phyloP scores from a whole-genome alignment of 805 yeast species.

The Kuraishia ogatae region DNA sequence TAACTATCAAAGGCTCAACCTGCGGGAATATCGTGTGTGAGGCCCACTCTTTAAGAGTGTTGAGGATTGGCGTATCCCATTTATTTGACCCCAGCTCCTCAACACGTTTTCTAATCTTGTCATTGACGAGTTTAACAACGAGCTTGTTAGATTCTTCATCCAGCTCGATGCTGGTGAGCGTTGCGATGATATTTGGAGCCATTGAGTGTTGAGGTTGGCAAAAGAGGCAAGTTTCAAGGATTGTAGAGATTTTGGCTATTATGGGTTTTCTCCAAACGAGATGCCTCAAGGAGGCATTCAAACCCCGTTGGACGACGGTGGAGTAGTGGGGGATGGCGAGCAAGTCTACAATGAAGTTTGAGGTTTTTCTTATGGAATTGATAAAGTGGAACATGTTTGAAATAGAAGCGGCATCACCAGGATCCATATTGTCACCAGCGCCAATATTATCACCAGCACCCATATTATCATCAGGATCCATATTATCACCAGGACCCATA shows the following conservation, averaged over 20 bases:
- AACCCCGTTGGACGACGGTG: background rate
- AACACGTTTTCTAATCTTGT: slow-evolving; percentile 25
- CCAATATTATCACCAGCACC: no score
- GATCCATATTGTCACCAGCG: no score
- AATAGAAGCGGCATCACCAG: no score
- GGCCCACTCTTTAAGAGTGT: slow-evolving; percentile 27
- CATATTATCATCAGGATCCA: no score
- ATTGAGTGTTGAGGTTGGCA: no score
- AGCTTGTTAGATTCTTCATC: slow-evolving; percentile 16
- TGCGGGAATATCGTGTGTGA: slow-evolving; percentile 28
- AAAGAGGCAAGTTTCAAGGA: background rate
- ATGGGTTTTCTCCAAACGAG: background rate
- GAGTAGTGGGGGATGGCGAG: background rate
- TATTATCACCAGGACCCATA: no score
- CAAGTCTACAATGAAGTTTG: background rate
- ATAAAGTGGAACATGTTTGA: background rate
- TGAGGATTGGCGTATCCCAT: slow-evolving; percentile 31
- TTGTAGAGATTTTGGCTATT: background rate
- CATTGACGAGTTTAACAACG: slow-evolving; percentile 28
- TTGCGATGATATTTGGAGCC: background rate
- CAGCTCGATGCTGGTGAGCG: background rate
- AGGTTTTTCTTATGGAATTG: background rate
- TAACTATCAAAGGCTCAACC: slow-evolving; percentile 12
- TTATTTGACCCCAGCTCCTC: slow-evolving; percentile 19
- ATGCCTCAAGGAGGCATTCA: background rate